Percentiles rank a stretch among this genome's conserved stretches.
phyloP scores from a whole-genome alignment of 164 flowering plant species.

The Nymphaea colorata region DNA sequence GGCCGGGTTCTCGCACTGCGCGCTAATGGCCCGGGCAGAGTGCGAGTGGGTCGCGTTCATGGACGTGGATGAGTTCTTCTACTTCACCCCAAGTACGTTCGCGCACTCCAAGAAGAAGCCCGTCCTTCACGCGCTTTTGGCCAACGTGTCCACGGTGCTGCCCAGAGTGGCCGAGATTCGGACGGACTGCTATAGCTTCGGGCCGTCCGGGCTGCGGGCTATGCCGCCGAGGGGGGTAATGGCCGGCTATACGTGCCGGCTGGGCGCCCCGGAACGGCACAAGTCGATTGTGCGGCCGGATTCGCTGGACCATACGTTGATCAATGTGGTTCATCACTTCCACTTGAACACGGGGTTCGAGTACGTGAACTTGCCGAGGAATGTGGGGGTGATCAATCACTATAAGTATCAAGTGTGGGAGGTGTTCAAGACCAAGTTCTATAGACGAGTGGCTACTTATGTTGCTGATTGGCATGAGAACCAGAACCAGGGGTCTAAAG shows the following conservation, averaged over 20 bases:
- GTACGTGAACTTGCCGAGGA: constrained; percentile 38
- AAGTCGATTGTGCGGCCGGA: constrained; percentile 70
- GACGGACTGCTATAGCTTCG: constrained; percentile 77
- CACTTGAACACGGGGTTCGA: constrained; percentile 36
- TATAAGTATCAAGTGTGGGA: constrained; percentile 96
- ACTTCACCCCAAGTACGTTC: constrained; percentile 20
- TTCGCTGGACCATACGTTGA: constrained; percentile 37
- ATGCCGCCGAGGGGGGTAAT: constrained; percentile 59
- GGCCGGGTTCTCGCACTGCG: constrained; percentile 89
- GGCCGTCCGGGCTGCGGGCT: constrained; percentile 67
- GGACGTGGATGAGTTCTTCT: constrained; percentile 87
- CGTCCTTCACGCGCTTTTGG: constrained; percentile 32
- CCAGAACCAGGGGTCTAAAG: constrained; percentile 77
- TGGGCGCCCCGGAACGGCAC: constrained; percentile 72
- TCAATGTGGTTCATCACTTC: constrained; percentile 87
- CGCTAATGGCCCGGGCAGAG: constrained; percentile 41
- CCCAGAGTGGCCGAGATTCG: constrained; percentile 55
- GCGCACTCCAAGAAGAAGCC: neutral
- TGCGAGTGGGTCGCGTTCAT: constrained; percentile 84
- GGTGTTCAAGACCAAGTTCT: constrained; percentile 65
- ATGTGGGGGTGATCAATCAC: constrained; percentile 56
- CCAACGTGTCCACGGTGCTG: constrained; percentile 30
- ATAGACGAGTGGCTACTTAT: constrained; percentile 76
- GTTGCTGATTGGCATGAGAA: constrained; percentile 85
- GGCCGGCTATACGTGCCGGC: constrained; percentile 78